A percentile compares a stretch with the other conserved stretches of the same genome.
phyloP scores from a whole-genome alignment of 2,329 filamentous ascomycete genomes.

The Ceratocystiopsis minuta region DNA sequence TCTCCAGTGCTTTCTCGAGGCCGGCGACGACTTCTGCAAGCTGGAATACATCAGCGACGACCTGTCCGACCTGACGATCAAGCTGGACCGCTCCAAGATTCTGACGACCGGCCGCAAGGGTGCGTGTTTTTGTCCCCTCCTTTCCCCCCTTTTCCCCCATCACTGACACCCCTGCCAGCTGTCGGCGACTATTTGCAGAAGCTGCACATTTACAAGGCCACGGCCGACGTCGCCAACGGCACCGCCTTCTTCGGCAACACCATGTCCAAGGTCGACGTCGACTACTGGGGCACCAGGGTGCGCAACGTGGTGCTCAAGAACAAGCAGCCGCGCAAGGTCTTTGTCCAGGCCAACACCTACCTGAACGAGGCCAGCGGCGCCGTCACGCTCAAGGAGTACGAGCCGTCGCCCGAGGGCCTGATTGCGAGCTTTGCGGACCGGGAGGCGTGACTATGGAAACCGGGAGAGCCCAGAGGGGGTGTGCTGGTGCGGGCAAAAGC shows the following conservation, averaged over 20 bases:
- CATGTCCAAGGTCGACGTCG: constrained; percentile 64
- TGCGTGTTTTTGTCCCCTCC: constrained; percentile 12
- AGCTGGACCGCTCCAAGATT: constrained; percentile 73
- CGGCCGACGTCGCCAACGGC: constrained; percentile 65
- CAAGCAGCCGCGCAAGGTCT: constrained; percentile 75
- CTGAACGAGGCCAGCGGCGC: constrained; percentile 49
- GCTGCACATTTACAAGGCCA: constrained; percentile 81
- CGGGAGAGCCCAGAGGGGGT: too few relatives aligned
- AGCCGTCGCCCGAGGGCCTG: constrained; percentile 62
- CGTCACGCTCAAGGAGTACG: constrained; percentile 71
- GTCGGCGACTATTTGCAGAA: constrained; percentile 81
- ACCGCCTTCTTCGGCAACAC: constrained; percentile 55
- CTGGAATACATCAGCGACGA: constrained; percentile 57
- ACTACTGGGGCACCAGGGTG: constrained; percentile 70
- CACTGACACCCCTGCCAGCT: constrained; percentile 24
- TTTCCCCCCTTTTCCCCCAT: not conserved
- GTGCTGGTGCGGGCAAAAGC: not conserved
- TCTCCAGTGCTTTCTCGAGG: constrained; percentile 54
- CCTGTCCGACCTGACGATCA: constrained; percentile 65
- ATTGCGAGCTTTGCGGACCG: constrained; percentile 65
- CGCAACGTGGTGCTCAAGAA: constrained; percentile 57
- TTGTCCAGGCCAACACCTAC: constrained; percentile 83
- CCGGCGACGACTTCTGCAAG: constrained; percentile 72
- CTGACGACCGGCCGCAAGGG: constrained; percentile 59
- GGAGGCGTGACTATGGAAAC: constrained; percentile 11